A percentile compares a stretch with the other conserved stretches of the same genome.
phyloP scores from a whole-genome alignment of 257 asterid genomes.

The Primulina tabacum region DNA sequence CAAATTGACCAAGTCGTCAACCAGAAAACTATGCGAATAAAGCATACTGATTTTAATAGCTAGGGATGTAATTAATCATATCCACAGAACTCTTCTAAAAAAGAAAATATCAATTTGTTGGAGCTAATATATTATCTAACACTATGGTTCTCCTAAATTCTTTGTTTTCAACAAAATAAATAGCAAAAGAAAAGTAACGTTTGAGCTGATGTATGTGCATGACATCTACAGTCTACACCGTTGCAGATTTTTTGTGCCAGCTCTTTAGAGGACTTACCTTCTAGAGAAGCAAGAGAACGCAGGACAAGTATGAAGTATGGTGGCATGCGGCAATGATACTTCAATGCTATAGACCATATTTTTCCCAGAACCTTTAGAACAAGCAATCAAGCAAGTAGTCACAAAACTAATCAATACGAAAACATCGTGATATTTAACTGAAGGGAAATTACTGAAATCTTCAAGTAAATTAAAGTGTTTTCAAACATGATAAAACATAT shows the following conservation, averaged over 20 bases:
- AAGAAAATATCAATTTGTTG: neutral
- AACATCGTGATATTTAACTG: neutral
- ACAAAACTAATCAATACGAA: conserved; percentile 6
- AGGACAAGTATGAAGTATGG: conserved; percentile 84
- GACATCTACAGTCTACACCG: neutral
- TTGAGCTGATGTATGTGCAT: neutral
- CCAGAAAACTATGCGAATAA: neutral
- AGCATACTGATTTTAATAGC: neutral
- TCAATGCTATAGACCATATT: conserved; percentile 89
- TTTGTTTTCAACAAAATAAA: too few relatives aligned
- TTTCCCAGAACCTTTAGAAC: conserved; percentile 64
- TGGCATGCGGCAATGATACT: conserved; percentile 97
- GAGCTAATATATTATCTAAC: neutral
- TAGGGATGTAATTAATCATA: neutral
- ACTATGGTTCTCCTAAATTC: neutral
- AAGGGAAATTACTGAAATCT: neutral
- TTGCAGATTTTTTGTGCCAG: neutral
- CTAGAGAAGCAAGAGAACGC: conserved; percentile 93
- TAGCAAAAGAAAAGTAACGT: neutral
- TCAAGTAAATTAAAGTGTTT: neutral
- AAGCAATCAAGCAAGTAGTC: conserved; percentile 26
- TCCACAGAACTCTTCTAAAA: conserved; percentile 1
- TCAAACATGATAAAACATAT: neutral
- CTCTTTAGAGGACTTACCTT: conserved; percentile 49
- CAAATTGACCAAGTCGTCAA: neutral